Conservation (phyloP, 139 green algal species). For the Trebouxia sp. region DNA sequence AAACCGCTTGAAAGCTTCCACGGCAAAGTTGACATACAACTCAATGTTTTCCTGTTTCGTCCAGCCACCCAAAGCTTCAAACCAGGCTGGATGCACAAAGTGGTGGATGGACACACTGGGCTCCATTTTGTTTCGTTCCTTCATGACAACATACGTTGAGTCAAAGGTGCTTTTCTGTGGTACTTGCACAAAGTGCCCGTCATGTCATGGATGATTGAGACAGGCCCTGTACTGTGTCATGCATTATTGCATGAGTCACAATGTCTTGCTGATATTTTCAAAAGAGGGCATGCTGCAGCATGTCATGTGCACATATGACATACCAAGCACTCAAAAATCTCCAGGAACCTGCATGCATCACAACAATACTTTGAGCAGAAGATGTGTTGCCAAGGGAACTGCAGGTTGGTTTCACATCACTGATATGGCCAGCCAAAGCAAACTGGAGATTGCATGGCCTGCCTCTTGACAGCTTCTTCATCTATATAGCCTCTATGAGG, state of each 20-base stretch:
- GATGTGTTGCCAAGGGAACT: not conserved
- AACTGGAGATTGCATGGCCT: not conserved
- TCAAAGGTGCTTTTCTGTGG: no score
- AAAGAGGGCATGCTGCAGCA: no score
- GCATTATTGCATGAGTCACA: no score
- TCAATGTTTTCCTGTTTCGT: constrained; percentile 73
- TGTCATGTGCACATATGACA: not conserved
- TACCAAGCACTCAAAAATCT: constrained; percentile 50
- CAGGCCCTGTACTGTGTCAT: no score
- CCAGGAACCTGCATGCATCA: constrained; percentile 37
- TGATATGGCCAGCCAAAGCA: no score
- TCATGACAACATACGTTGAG: not conserved
- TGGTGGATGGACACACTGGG: constrained; percentile 82
- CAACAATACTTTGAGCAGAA: no score
- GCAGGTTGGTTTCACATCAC: not conserved
- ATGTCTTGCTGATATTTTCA: no score
- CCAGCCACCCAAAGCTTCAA: constrained; percentile 82
- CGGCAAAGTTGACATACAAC: constrained; percentile 52
- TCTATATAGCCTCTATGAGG: constrained; percentile 62
- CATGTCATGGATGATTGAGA: no score
- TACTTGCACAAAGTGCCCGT: no score
- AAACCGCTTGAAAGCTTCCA: constrained; percentile 51
- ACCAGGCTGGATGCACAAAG: constrained; percentile 84
- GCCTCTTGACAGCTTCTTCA: constrained; percentile 54
- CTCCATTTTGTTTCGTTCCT: constrained; percentile 47